Conservation (phyloP, 1,284 basidiomycete species). For the Apiotrichum sp. region DNA sequence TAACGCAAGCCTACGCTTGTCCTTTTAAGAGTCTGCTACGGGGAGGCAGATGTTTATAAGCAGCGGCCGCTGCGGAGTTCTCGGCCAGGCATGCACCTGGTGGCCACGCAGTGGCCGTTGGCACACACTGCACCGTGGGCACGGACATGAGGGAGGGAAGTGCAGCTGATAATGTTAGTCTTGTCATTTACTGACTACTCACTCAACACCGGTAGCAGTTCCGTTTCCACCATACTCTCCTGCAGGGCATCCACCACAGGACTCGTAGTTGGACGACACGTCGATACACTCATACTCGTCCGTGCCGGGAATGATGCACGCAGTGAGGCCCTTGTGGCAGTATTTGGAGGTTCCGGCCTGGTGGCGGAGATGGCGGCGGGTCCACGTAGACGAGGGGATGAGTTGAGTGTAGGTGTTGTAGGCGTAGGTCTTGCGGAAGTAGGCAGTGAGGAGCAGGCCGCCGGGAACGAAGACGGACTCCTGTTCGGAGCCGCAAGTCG, state of each 20-base stretch:
- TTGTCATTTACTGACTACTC: neutral
- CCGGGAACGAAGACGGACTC: no score
- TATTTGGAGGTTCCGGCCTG: neutral
- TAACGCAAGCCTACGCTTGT: no score
- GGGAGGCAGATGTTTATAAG: no score
- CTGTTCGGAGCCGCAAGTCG: neutral
- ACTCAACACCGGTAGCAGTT: conserved; percentile 7
- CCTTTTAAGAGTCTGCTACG: no score
- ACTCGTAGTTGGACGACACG: neutral
- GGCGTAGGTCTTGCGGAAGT: neutral
- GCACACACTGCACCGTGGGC: conserved; percentile 13
- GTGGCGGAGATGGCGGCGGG: neutral
- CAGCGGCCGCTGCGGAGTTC: conserved; percentile 6
- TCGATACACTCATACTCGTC: conserved; percentile 4
- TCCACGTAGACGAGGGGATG: neutral
- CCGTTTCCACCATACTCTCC: neutral
- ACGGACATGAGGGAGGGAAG: conserved; percentile 7
- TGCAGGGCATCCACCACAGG: conserved; percentile 12
- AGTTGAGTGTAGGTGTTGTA: neutral
- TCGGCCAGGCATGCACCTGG: conserved; percentile 8
- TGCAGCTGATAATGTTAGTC: conserved; percentile 12
- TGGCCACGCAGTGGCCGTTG: conserved; percentile 9
- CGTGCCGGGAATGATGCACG: neutral
- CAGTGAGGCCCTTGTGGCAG: neutral
- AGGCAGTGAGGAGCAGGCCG: neutral